A percentile compares a stretch with the other conserved stretches of the same genome.
Evolutionary conservation across 805 yeast genomes (phyloP).

Genomic region (Cyberlindnera galapagoensis): DNA sequence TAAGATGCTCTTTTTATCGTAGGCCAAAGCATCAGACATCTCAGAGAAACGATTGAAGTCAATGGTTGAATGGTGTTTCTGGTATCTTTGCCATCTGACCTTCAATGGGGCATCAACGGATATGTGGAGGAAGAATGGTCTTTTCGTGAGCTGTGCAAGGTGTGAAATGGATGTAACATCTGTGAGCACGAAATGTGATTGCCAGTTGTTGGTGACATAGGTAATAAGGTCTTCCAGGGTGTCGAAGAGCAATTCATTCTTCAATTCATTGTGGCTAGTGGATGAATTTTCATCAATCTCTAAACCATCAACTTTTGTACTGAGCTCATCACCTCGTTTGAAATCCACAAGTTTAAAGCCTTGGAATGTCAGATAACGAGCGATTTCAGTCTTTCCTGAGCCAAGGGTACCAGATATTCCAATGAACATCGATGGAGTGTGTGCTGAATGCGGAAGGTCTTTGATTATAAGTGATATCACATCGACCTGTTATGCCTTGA

Average conservation of each 20-base stretch:
- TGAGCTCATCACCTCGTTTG: constrained; percentile 7
- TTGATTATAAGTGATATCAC: too few species aligned
- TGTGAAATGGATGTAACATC: constrained; percentile 38
- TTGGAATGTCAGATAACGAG: constrained; percentile 45
- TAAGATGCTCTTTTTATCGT: constrained; percentile 22
- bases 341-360: constrained; percentile 40
- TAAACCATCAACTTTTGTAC: constrained; percentile 12
- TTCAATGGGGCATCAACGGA: constrained; percentile 67
- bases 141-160: constrained; percentile 43
- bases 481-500: too few species aligned
- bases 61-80: constrained; percentile 22
- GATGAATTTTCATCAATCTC: constrained; percentile 8
- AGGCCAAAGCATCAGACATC: constrained; percentile 29
- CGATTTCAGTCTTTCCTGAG: constrained; percentile 63
- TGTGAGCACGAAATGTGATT: constrained; percentile 49
- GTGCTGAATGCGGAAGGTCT: too few species aligned
- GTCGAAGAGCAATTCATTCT: constrained; percentile 29
- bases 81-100: constrained; percentile 32
- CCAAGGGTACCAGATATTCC: constrained; percentile 68
- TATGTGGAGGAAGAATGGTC: constrained; percentile 83
- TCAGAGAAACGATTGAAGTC: constrained; percentile 31
- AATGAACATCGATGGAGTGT: constrained; percentile 47
- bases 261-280: constrained; percentile 11
- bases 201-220: constrained; percentile 64
- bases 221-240: constrained; percentile 42